These are phyloP conservation scores for Sugiyamaella boreocaroliniensis DNA, from an alignment of 805 yeast genomes.

Conservation along the genomic window DNA sequence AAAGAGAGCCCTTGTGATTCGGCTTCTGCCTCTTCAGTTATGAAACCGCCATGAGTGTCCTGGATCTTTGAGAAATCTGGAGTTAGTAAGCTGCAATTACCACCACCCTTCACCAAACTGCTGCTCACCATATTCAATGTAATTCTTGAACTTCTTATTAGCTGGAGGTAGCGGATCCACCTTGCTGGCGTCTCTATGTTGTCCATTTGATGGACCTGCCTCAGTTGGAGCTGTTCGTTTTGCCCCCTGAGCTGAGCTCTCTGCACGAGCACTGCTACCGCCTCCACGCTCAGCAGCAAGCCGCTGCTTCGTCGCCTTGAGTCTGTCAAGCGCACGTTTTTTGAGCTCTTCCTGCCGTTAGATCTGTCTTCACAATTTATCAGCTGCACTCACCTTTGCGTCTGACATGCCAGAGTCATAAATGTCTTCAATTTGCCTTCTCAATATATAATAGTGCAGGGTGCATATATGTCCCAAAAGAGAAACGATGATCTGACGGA, in stretches of 20 bases:
- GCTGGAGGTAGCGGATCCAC: constrained; percentile 17
- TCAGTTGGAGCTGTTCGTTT: background rate
- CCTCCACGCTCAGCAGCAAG: constrained; percentile 14
- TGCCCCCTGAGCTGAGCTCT: background rate
- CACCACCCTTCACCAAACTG: too few species aligned
- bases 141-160: constrained; percentile 28
- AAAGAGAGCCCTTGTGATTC: constrained; percentile 32
- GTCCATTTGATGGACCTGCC: background rate
- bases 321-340: constrained; percentile 16
- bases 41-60: constrained; percentile 82
- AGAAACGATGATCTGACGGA: background rate
- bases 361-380: background rate
- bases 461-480: background rate
- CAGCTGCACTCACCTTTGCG: background rate
- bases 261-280: background rate
- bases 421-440: background rate
- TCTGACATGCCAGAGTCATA: background rate
- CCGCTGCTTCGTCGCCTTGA: constrained; percentile 21
- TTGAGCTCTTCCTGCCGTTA: background rate
- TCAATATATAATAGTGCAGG: background rate
- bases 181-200: constrained; percentile 12
- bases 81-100: background rate
- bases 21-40: constrained; percentile 38
- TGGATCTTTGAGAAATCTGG: constrained; percentile 83
- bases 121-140: constrained; percentile 32